Evolutionary conservation across 2,329 filamentous ascomycete genomes (phyloP).

Genomic region (Aspergillus udagawae): DNA sequence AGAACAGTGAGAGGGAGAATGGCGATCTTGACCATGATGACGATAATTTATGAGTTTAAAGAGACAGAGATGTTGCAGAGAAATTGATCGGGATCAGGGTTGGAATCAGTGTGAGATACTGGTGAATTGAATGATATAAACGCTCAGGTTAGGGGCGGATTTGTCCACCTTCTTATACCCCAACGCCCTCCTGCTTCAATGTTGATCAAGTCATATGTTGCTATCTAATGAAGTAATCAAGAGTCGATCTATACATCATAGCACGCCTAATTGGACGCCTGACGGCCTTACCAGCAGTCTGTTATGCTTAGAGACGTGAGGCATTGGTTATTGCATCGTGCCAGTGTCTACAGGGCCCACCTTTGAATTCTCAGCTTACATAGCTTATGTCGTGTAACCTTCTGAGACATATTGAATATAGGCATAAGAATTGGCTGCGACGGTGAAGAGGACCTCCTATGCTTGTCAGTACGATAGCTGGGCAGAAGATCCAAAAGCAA

Average conservation of each 20-base stretch:
- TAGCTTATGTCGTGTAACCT: not conserved
- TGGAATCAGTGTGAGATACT: not conserved
- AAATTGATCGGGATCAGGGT: not conserved
- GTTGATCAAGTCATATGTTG: not conserved
- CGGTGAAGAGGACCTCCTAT: not conserved
- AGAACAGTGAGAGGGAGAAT: conserved; percentile 1
- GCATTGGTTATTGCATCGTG: not conserved
- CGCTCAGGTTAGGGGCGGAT: not conserved
- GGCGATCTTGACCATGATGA: conserved; percentile 4
- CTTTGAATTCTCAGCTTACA: not conserved
- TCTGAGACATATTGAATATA: not conserved
- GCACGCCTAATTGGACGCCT: not conserved
- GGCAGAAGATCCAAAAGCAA: not conserved
- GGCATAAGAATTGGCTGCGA: no score
- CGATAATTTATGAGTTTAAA: not conserved
- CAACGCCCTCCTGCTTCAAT: not conserved
- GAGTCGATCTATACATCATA: not conserved
- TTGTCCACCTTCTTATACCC: not conserved
- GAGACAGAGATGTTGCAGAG: not conserved
- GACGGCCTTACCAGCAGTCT: not conserved
- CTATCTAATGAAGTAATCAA: not conserved
- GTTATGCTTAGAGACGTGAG: not conserved
- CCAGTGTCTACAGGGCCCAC: not conserved
- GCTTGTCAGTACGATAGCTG: not conserved
- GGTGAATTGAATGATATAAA: not conserved